A percentile compares a stretch with the other conserved stretches of the same genome.
phyloP scores from a whole-genome alignment of 148 eudicot genomes.

The Dianthus caryophyllus region DNA sequence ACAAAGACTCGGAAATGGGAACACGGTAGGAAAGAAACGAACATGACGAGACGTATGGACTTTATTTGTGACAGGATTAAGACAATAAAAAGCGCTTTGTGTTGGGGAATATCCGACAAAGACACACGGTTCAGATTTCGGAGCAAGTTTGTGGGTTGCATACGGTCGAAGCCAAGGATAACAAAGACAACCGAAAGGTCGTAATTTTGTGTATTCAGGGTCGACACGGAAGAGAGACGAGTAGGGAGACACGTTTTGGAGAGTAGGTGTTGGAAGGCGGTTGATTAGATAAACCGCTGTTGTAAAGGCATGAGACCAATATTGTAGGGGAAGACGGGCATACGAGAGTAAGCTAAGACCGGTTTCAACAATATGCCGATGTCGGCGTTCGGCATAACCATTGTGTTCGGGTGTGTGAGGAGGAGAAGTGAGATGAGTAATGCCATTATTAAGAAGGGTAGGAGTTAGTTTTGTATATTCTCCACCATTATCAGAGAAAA shows the following conservation, averaged over 20 bases:
- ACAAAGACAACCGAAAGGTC: not conserved
- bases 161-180: not conserved
- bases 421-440: no score
- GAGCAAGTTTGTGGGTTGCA: not conserved
- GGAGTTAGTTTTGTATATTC: not conserved
- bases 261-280: not conserved
- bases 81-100: no score
- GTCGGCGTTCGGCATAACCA: not conserved
- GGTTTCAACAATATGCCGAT: not conserved
- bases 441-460: not conserved
- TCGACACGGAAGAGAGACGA: no score
- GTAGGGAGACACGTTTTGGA: not conserved
- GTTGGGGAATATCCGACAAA: not conserved
- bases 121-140: not conserved
- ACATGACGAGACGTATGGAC: no score
- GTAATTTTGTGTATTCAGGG: not conserved
- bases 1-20: no score
- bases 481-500: not conserved
- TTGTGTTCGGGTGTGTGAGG: no score
- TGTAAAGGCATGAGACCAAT: not conserved
- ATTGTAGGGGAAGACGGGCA: not conserved
- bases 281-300: not conserved
- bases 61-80: no score
- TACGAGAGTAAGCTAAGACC: not conserved
- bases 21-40: no score